A percentile compares a stretch with the other conserved stretches of the same genome.
phyloP scores from a whole-genome alignment of 192 early-diverging fungal species.

The Coemansia furcata region DNA sequence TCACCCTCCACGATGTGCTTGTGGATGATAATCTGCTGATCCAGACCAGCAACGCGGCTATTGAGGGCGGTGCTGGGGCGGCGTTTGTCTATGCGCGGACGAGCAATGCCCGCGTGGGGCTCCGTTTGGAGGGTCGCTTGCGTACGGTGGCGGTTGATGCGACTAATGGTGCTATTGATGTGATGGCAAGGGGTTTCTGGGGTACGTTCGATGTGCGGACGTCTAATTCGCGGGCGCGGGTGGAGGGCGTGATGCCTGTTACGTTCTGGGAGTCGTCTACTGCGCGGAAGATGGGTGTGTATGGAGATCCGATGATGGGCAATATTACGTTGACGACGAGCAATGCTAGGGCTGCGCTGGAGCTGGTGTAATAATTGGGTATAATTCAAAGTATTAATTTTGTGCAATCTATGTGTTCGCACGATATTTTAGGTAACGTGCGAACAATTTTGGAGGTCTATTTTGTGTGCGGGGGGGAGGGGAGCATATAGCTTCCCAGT shows the following conservation, averaged over 20 bases:
- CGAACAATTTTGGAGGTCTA: no score
- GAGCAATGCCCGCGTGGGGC: slow-evolving; percentile 13
- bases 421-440: no score
- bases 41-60: slow-evolving; percentile 9
- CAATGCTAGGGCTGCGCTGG: slow-evolving; percentile 13
- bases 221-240: slow-evolving; percentile 16
- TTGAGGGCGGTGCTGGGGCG: background rate
- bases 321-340: slow-evolving; percentile 16
- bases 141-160: slow-evolving; percentile 2
- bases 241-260: background rate
- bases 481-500: no score
- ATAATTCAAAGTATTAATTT: no score
- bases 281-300: slow-evolving; percentile 9
- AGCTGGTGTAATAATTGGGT: background rate
- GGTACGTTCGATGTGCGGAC: slow-evolving; percentile 30
- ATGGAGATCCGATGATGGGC: slow-evolving; percentile 2
- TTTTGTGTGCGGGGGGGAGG: no score
- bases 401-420: no score
- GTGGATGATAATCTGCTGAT: background rate
- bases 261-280: background rate
- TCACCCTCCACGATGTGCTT: background rate
- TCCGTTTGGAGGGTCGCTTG: background rate
- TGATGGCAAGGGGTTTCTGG: slow-evolving; percentile 1
- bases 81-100: background rate
- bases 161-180: slow-evolving; percentile 12